Base-by-base conservation (phyloP, 805 yeast genomes). In the Candida nitratophila region DNA sequence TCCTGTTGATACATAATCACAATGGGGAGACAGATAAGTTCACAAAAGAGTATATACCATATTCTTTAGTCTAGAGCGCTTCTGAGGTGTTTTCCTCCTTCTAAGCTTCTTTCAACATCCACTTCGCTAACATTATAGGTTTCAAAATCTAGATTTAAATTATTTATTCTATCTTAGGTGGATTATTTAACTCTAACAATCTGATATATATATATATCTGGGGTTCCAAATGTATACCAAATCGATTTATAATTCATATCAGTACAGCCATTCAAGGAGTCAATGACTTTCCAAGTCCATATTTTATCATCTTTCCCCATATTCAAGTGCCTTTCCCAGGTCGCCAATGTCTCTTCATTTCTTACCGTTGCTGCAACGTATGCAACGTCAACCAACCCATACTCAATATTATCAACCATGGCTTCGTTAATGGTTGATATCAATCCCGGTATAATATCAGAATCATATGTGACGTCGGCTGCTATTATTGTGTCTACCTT, bases 401-500 rank as follows among this genome's bases (percentile, higher is more conserved):
- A 22, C 16, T 22, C 68, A 4, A 26, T 22, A 19, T 47, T 44
- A 20, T 52, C 51, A 69, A 59, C 43, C 59, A 62, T 57, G 9
- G 70, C 63, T 34, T 64, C 68, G n/a, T 56, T 49, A 2, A 85
- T 55, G 11, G 81, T 74, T 4, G 55, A 47, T n/a, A 78, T 71
- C 35, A 90, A 68, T 21, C 63, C 63, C 0, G 80, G 79, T 19
- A 87, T 69, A 3, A 79, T 69, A 3, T 73, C 64, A 2, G 78
- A 58, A 55, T 90, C 97, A 61, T 86, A 90, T 0, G 96, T 87
- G 14, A 90, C 87, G 61, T 90, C 98, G 0, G 96, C 93, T 0
- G 90, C 96, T 3, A 87, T 55, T 0, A 88, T 64, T 1, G 81
- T 60, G 52, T 81, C 79, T 3, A 69, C 60, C 11, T 46, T 51